Base-by-base conservation (phyloP, 2,329 filamentous ascomycete species). In the Fusarium sp. region DNA sequence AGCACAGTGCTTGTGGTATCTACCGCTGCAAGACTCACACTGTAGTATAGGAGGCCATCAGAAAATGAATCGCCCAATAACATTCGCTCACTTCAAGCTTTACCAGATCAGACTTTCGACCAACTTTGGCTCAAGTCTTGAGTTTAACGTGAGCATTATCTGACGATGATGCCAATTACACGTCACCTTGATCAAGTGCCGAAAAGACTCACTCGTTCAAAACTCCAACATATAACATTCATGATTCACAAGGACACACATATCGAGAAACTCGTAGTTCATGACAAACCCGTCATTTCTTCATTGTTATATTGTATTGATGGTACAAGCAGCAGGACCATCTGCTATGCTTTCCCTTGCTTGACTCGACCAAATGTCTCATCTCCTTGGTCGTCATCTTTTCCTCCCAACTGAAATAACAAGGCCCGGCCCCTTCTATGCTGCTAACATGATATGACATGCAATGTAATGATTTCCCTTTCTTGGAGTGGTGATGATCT, bases 401-500 rank as follows among this genome's bases (percentile, higher is more conserved):
- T 43, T 53, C 54, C 46, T 59, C 60, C 58, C 59, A 60, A 55
- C 60, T 64, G 23, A 53, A 41, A 50, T 25, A 53, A 53, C 49
- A 53, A 34, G 62, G 57, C 59, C 60, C 55, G 43, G 43, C 54
- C 54, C 69, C 67, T 57, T 71, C 62, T 59, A 77, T 76, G 74
- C 75, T 79, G 75, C 77, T 61, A 48, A 68, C 32, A 63, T 63
- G 42, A 45, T 65, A 63, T 63, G 42, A 49, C 66, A 67, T 61
- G 48, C 32, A 62, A 72, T 72, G 55, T 64, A 68, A 62, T 73
- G 55, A 47, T 73, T 75, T 75, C 66, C 71, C 75, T 76, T 77
- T 71, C 73, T 74, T 76, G 69, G 82, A 86, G 84, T 83, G 82
- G 84, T 84, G 84, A 83, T 83, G 78, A 81, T 85, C 81, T 85